Percentiles rank a stretch among this genome's conserved stretches.
Evolutionary conservation across 1,139 yeast genomes (phyloP).

Genomic region (Barnettozyma hawaiiensis): DNA sequence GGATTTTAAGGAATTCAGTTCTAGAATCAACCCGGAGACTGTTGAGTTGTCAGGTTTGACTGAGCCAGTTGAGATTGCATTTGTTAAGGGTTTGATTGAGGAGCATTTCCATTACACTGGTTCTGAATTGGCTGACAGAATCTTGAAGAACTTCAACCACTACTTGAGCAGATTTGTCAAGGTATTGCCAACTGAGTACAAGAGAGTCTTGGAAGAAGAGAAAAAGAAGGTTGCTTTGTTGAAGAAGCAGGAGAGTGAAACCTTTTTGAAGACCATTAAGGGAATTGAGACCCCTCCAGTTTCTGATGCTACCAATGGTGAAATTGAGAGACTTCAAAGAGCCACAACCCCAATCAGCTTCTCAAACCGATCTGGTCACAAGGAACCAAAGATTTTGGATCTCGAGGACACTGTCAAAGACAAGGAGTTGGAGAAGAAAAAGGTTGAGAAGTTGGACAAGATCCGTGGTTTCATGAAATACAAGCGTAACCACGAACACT

Average conservation of each 20-base stretch:
- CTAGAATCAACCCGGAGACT: conserved; percentile 74
- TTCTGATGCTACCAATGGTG: conserved; percentile 86
- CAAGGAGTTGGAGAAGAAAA: conserved; percentile 55
- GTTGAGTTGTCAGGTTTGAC: conserved; percentile 73
- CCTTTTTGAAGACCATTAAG: conserved; percentile 53
- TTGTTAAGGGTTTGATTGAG: conserved; percentile 87
- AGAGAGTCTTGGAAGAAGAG: conserved; percentile 80
- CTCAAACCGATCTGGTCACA: conserved; percentile 37
- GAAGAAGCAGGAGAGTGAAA: conserved; percentile 49
- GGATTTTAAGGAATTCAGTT: conserved; percentile 78
- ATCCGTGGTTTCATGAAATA: conserved; percentile 90
- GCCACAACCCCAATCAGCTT: conserved; percentile 36
- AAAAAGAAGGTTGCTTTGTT: conserved; percentile 61
- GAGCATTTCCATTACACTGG: conserved; percentile 94
- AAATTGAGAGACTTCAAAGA: conserved; percentile 46
- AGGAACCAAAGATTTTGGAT: conserved; percentile 84
- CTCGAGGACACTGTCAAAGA: conserved; percentile 85
- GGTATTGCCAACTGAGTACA: conserved; percentile 89
- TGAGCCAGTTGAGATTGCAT: conserved; percentile 92
- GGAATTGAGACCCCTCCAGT: conserved; percentile 63
- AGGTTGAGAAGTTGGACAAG: conserved; percentile 64
- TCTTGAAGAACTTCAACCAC: conserved; percentile 82
- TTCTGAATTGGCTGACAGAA: conserved; percentile 81
- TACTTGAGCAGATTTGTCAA: conserved; percentile 86
- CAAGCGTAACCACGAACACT: conserved; percentile 81